Base-by-base conservation (phyloP, 129 eudicot species). In the Escallonia herrerae region DNA sequence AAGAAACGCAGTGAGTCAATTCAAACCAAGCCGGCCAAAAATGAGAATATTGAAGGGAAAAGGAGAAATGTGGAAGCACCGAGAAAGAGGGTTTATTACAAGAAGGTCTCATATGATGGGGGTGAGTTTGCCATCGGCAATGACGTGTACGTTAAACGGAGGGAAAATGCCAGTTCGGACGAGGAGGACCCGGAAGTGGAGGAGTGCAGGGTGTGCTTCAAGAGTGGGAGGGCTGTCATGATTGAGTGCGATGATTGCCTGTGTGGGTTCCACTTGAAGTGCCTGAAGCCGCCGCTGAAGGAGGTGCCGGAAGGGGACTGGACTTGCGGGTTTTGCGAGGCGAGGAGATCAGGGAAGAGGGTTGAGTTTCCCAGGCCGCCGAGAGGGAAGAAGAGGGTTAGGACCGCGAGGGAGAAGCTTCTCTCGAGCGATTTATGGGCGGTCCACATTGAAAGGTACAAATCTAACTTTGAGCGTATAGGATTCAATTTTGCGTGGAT, bases 201-300 rank as follows among this genome's bases (percentile, higher is more conserved):
- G 77, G 99, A 93, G 15, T 93, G 99, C 63, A 82, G 87, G 78
- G 77, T 89, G 22, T 93, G 99, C 75, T 89, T 79, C 44, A 84
- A 63, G 55, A 78, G 67, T 47, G 94, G 94, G 33, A 79, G 54
- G 65, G 70, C 40, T 40, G 44, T 87, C 3, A 87, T 91, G 97
- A 80, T 93, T 48, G 99, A 93, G 68, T 93, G 96, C 68, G 99
- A 89, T 86, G 87, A 86, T 54, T 93, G 99, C 70, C 74, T 93
- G 55, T 84, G 87, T 58, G 99, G 96, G 43, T 93, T 93, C 76
- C 99, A 93, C 70, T 76, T 93, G 81, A 89, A 86, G 60, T 93
- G 99, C 60, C 72, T 93, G 73, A 93, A 82, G 69, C 99, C 99
- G 5, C 99, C 99, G 0, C 60, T 93, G 65, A 80, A 43, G 74